Conservation (phyloP, 1,284 basidiomycete genomes). For the Ganoderma lucidum region DNA sequence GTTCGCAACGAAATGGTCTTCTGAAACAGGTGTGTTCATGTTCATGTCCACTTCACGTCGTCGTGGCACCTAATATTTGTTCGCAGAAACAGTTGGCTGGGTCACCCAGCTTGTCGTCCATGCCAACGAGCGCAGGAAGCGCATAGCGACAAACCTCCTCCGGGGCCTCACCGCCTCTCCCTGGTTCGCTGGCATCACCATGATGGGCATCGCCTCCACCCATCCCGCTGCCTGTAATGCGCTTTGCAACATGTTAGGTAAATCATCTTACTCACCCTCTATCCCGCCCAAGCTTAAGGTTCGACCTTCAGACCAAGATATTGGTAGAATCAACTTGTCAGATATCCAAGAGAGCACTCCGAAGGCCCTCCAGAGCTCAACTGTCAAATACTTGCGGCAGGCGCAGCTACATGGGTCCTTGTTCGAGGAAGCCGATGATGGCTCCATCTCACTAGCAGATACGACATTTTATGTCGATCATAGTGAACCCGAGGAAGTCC, state of each 20-base stretch:
- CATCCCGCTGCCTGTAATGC: slow-evolving; percentile 30
- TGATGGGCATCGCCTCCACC: slow-evolving; percentile 31
- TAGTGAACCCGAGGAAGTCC: slow-evolving; percentile 23
- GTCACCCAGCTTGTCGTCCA: slow-evolving; percentile 34
- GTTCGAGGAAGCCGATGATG: slow-evolving; percentile 13
- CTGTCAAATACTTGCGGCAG: slow-evolving; percentile 20
- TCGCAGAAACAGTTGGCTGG: slow-evolving; percentile 28
- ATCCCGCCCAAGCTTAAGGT: not conserved
- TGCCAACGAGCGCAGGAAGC: slow-evolving; percentile 18
- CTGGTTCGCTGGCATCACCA: slow-evolving; percentile 23
- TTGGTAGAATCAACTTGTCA: slow-evolving; percentile 15
- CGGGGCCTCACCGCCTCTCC: slow-evolving; percentile 12
- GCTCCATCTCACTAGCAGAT: slow-evolving; percentile 19
- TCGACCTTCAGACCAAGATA: not conserved
- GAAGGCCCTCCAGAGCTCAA: slow-evolving; percentile 9
- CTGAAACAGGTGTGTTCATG: slow-evolving; percentile 12
- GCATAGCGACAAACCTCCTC: slow-evolving; percentile 29
- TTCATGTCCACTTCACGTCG: not conserved
- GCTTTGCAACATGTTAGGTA: slow-evolving; percentile 27
- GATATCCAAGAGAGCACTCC: slow-evolving; percentile 23
- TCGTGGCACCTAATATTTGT: not conserved
- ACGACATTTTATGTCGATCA: slow-evolving; percentile 31
- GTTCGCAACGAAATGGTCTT: slow-evolving; percentile 28
- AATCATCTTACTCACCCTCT: not conserved
- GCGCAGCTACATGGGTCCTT: slow-evolving; percentile 16